Conservation (phyloP, 1,284 basidiomycete species). For the Melanopsichium pennsylvanicum region DNA sequence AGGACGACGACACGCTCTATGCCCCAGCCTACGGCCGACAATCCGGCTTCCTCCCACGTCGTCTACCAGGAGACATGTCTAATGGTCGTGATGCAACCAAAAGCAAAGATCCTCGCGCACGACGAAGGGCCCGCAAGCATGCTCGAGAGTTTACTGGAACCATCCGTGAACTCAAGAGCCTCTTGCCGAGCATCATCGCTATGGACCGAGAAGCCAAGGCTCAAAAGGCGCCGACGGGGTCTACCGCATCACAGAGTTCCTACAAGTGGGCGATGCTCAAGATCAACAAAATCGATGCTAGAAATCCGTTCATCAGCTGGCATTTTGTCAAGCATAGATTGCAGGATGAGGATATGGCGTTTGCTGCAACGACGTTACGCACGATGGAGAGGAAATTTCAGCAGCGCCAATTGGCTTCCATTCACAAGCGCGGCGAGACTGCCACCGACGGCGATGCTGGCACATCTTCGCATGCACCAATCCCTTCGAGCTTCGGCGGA, state of each 20-base stretch:
- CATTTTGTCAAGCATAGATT: conserved; percentile 54
- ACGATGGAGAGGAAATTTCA: conserved; percentile 50
- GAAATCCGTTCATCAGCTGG: conserved; percentile 61
- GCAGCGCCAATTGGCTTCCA: conserved; percentile 18
- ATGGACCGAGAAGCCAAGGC: conserved; percentile 35
- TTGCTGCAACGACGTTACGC: conserved; percentile 45
- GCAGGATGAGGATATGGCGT: conserved; percentile 54
- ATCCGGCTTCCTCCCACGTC: conserved; percentile 48
- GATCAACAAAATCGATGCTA: conserved; percentile 49
- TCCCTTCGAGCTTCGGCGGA: conserved; percentile 24
- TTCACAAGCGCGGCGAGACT: conserved; percentile 3
- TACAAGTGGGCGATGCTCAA: conserved; percentile 45
- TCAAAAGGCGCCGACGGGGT: conserved; percentile 10
- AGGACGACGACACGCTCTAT: conserved; percentile 40
- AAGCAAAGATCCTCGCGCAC: conserved; percentile 8
- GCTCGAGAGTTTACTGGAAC: conserved; percentile 53
- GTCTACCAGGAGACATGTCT: conserved; percentile 34
- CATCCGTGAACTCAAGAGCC: conserved; percentile 52
- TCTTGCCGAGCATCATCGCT: conserved; percentile 53
- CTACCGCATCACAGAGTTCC: conserved; percentile 29
- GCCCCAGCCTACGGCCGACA: conserved; percentile 20
- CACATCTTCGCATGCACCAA: conserved; percentile 11
- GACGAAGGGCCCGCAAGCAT: conserved; percentile 26
- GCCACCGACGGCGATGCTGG: neutral
- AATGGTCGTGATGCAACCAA: conserved; percentile 36